Evolutionary conservation across 352 stramenopile species (phyloP).

Genomic region (Phytophthora uliginosa): DNA sequence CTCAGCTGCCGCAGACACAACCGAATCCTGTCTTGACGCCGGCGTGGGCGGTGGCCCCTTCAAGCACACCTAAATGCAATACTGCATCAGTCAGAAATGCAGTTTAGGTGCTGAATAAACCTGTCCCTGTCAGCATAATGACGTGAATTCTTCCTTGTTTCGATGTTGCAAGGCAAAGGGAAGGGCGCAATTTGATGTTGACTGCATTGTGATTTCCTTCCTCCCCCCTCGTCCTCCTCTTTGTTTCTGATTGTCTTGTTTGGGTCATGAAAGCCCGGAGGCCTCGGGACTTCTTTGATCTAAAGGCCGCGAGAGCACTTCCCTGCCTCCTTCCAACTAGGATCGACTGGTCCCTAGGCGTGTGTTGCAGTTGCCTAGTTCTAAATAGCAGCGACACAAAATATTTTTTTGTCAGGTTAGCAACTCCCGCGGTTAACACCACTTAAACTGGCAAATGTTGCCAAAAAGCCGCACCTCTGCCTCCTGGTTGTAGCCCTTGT

Average conservation of each 20-base stretch:
- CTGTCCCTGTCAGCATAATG: neutral
- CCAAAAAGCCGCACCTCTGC: slow-evolving; percentile 16
- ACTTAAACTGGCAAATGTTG: neutral
- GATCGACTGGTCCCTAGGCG: slow-evolving; percentile 2
- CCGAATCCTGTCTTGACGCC: slow-evolving; percentile 67
- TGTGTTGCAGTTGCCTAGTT: slow-evolving; percentile 29
- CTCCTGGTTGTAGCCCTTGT: slow-evolving; percentile 67
- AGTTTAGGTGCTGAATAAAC: slow-evolving; percentile 3
- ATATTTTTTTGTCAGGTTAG: neutral
- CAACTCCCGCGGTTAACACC: neutral
- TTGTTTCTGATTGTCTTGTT: slow-evolving; percentile 26
- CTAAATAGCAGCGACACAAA: slow-evolving; percentile 1
- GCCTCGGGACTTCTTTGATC: slow-evolving; percentile 33
- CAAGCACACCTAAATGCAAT: slow-evolving; percentile 40
- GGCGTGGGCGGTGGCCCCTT: slow-evolving; percentile 87
- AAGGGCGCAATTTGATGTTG: slow-evolving; percentile 26
- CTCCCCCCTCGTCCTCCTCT: slow-evolving; percentile 19
- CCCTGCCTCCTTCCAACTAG: slow-evolving; percentile 1
- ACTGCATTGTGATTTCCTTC: slow-evolving; percentile 45
- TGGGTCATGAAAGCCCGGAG: neutral
- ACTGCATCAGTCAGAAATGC: neutral
- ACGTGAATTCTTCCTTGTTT: slow-evolving; percentile 6
- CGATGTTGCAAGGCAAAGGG: neutral
- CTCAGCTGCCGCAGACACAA: slow-evolving; percentile 50
- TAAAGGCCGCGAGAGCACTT: slow-evolving; percentile 29